Percentiles rank a stretch among this genome's conserved stretches.
Evolutionary conservation across 352 stramenopile genomes (phyloP).

Genomic region (Phytopythium cucurbitacearum): DNA sequence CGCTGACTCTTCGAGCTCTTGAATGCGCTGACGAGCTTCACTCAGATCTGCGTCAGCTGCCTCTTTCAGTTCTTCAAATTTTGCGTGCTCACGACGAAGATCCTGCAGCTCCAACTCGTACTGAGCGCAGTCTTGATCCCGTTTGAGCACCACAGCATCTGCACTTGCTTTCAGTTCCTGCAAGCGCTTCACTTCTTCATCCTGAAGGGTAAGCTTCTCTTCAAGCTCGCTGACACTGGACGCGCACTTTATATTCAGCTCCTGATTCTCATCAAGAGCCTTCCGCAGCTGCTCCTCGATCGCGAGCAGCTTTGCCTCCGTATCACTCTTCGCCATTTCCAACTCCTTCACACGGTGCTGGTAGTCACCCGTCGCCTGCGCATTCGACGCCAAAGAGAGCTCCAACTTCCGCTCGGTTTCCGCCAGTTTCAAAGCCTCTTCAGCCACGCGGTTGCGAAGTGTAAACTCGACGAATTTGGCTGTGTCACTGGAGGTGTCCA

Average conservation of each 20-base stretch:
- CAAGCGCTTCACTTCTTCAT: conserved; percentile 17
- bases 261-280: conserved; percentile 9
- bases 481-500: conserved; percentile 72
- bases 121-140: conserved; percentile 18
- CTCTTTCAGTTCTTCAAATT: conserved; percentile 20
- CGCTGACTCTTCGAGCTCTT: conserved; percentile 37
- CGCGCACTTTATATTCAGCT: conserved; percentile 21
- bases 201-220: conserved; percentile 10
- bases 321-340: too few species aligned
- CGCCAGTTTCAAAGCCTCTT: conserved; percentile 42
- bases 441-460: conserved; percentile 43
- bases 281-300: background rate
- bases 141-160: conserved; percentile 16
- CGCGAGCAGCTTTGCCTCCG: too few species aligned
- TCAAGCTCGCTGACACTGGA: conserved; percentile 9
- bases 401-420: conserved; percentile 20
- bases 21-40: conserved; percentile 30
- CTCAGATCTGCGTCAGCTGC: conserved; percentile 22
- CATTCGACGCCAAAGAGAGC: too few species aligned
- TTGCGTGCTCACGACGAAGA: conserved; percentile 8
- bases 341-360: too few species aligned
- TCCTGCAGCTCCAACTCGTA: conserved; percentile 24
- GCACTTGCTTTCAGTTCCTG: conserved; percentile 15
- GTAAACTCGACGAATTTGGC: conserved; percentile 84
- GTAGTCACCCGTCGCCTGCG: too few species aligned